Conservation (phyloP, 257 asterid genomes). For the Ligustrum vulgare region DNA sequence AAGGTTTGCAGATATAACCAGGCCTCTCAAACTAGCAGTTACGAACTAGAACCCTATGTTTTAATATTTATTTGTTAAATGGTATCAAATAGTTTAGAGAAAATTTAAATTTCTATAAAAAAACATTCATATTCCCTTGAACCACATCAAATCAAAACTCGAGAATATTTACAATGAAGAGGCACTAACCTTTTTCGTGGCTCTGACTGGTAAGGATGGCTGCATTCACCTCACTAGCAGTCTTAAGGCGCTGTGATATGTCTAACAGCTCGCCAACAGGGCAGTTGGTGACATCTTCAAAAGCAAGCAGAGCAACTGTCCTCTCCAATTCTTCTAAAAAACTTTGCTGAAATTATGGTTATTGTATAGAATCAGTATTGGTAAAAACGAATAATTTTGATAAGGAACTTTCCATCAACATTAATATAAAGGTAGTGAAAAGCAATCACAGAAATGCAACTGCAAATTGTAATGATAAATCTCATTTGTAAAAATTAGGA, state of each 20-base stretch:
- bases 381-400: background rate
- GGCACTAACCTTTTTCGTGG: conserved; percentile 73
- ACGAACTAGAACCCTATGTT: background rate
- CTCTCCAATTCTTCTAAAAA: conserved; percentile 82
- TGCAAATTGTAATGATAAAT: background rate
- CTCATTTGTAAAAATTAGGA: background rate
- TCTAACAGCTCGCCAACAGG: conserved; percentile 75
- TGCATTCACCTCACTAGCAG: conserved; percentile 88
- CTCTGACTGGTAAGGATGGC: conserved; percentile 85
- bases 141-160: conserved; percentile 2
- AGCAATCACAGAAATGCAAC: background rate
- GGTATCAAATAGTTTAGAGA: background rate
- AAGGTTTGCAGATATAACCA: background rate
- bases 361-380: background rate
- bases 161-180: background rate
- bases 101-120: background rate
- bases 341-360: conserved; percentile 46
- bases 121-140: background rate
- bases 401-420: background rate
- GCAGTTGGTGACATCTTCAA: conserved; percentile 67
- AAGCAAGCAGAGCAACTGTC: conserved; percentile 78
- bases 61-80: background rate
- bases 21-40: background rate
- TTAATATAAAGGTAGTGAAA: background rate
- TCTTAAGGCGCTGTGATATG: conserved; percentile 73